Conservation (phyloP, 2,329 filamentous ascomycete species). For the Myrmaecium sp. region DNA sequence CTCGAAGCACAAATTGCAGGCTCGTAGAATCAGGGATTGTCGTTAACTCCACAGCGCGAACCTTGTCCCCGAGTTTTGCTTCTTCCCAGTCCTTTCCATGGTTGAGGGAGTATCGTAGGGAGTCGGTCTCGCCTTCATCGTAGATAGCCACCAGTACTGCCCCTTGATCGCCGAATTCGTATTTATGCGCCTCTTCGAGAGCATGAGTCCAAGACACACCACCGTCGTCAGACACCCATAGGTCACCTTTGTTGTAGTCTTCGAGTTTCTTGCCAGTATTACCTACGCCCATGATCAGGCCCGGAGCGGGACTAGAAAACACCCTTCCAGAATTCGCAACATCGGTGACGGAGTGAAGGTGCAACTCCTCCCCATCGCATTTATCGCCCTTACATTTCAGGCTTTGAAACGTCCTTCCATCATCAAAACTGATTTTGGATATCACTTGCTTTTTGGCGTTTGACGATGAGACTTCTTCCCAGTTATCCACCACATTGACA, state of each 20-base stretch:
- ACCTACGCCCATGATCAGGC: conserved; percentile 83
- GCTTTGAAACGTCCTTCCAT: conserved; percentile 68
- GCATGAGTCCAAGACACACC: conserved; percentile 68
- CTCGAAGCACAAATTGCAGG: conserved; percentile 73
- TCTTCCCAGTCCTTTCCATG: conserved; percentile 74
- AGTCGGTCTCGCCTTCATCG: conserved; percentile 45
- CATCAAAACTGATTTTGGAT: conserved; percentile 84
- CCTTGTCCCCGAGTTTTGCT: conserved; percentile 50
- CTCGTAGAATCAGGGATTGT: conserved; percentile 88
- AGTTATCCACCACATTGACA: conserved; percentile 80
- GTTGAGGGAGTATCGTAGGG: conserved; percentile 66
- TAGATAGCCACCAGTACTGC: conserved; percentile 71
- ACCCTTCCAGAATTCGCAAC: conserved; percentile 67
- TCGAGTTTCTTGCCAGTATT: conserved; percentile 67
- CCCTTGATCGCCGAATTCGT: conserved; percentile 89
- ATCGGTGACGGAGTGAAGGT: conserved; percentile 85
- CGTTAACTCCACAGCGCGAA: conserved; percentile 59
- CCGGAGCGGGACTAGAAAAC: conserved; percentile 86
- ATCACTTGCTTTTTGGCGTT: conserved; percentile 49
- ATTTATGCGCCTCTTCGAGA: conserved; percentile 73
- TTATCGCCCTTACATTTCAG: conserved; percentile 50
- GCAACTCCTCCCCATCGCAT: conserved; percentile 49
- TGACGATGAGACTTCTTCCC: conserved; percentile 47
- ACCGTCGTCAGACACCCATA: conserved; percentile 83
- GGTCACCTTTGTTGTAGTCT: conserved; percentile 53